Base-by-base conservation (phyloP, 495 filamentous ascomycete species). In the Schizothecium vesticola region DNA sequence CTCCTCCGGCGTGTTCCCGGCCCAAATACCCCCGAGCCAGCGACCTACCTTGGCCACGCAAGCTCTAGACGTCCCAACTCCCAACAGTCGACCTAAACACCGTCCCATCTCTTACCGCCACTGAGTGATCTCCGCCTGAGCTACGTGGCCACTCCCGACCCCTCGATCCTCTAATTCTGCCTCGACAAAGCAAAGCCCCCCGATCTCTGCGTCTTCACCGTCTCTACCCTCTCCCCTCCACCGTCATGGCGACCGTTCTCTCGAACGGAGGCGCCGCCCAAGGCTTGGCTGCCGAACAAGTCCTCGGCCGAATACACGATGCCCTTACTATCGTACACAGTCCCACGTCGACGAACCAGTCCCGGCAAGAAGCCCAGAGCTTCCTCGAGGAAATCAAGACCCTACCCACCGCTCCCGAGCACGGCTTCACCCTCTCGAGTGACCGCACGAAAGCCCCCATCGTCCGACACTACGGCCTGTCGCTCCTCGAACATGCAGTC, bases 401-500 rank as follows among this genome's bases (percentile, higher is more conserved):
- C 29, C 86, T 89, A 72, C 82, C 87, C 59, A 86, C 92, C 64
- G 93, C 94, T 0, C 92, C 93, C 16, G 88, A 87, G 23, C 88
- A 92, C 79, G 96, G 96, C n/a, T 96, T 91, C 78, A 84, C 86
- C 25, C 85, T 99, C 64, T 93, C 93, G 43, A 86, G 86, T 64
- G 89, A 91, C 75, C 83, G 83, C 68, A 78, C 84, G 12, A 90
- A 94, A 72, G 85, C 90, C 57, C 86, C 91, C 13, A 85, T 94
- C 43, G 91, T 98, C 56, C 91, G 95, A 70, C 93, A 97, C 78
- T 99, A 95, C 77, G 96, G 92, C 57, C 83, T 99, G 26, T 92
- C 92, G 12, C 84, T 98, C 23, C 85, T 99, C 68, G 95, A 99
- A 69, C 87, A 95, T 76, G 88, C 91, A 21, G 86, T 97, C 68